phyloP scores from a whole-genome alignment of 768 basidiomycete species.

The Sutorius australiensis region DNA sequence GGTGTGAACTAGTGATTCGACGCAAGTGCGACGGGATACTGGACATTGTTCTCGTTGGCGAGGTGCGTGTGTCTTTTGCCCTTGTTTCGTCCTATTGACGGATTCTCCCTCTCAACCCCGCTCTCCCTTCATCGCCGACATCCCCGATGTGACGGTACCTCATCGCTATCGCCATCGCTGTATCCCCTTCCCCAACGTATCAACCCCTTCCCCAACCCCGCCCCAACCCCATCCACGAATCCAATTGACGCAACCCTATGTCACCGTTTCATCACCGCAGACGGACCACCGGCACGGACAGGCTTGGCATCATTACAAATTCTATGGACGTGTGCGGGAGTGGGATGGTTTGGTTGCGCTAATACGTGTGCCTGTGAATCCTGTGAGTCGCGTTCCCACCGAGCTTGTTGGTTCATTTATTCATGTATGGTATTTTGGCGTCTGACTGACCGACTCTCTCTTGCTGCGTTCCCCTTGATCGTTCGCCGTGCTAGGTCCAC shows the following conservation, averaged over 20 bases:
- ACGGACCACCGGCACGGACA: constrained; percentile 46
- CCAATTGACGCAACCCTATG: no score
- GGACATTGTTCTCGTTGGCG: constrained; percentile 61
- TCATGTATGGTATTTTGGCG: no score
- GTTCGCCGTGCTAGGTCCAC: constrained; percentile 3
- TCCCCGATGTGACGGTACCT: no score
- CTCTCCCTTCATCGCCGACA: no score
- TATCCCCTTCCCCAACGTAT: no score
- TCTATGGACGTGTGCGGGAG: constrained; percentile 50
- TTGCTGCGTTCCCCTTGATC: no score
- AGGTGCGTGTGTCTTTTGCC: constrained; percentile 34
- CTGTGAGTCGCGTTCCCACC: background rate
- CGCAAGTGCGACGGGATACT: constrained; percentile 49
- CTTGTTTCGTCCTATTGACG: no score
- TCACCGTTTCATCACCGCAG: constrained; percentile 23
- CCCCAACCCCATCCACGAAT: background rate
- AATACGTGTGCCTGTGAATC: constrained; percentile 38
- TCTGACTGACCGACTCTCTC: no score
- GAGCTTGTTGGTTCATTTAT: no score
- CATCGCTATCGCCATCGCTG: no score
- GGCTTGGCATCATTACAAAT: constrained; percentile 46
- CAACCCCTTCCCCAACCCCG: no score
- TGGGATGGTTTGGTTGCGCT: constrained; percentile 62
- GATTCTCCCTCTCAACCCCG: no score
- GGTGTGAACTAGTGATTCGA: constrained; percentile 21